A percentile compares a stretch with the other conserved stretches of the same genome.
phyloP scores from a whole-genome alignment of 495 filamentous ascomycete genomes.

The Penicillium ucsense region DNA sequence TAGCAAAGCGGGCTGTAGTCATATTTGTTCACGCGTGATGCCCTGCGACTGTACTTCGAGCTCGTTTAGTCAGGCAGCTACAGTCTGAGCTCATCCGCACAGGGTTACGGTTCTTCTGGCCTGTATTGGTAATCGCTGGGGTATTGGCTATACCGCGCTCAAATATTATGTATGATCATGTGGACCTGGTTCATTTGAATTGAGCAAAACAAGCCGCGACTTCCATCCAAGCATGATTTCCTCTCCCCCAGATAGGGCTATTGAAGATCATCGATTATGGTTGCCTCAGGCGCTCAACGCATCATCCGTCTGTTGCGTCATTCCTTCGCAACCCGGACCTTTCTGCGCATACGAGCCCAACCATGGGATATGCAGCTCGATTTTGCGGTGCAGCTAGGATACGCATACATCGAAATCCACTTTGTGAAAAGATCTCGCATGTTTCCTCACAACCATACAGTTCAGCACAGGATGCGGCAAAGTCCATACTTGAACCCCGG shows the following conservation, averaged over 20 bases:
- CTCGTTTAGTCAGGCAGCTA: no score
- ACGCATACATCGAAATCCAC: background rate
- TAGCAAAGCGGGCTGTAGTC: no score
- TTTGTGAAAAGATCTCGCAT: background rate
- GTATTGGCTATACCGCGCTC: no score
- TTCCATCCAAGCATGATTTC: no score
- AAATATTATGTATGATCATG: no score
- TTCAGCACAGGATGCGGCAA: conserved; percentile 1
- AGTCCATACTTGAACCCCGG: conserved; percentile 43
- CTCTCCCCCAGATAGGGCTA: background rate
- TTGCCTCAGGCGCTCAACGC: conserved; percentile 6
- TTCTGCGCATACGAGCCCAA: conserved; percentile 1
- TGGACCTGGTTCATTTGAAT: no score
- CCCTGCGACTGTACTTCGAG: no score
- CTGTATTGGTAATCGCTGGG: no score
- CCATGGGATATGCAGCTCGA: conserved; percentile 15
- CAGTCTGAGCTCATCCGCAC: no score
- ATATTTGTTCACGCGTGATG: no score
- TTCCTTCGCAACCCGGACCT: conserved; percentile 8
- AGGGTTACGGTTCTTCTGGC: no score
- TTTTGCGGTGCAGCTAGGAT: background rate
- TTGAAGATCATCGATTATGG: conserved; percentile 1
- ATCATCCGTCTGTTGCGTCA: conserved; percentile 13
- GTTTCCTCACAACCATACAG: conserved; percentile 3
- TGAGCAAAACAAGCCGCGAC: no score